A percentile compares a stretch with the other conserved stretches of the same genome.
Evolutionary conservation across 2,329 filamentous ascomycete species (phyloP).

Genomic region (Periconia sp.): DNA sequence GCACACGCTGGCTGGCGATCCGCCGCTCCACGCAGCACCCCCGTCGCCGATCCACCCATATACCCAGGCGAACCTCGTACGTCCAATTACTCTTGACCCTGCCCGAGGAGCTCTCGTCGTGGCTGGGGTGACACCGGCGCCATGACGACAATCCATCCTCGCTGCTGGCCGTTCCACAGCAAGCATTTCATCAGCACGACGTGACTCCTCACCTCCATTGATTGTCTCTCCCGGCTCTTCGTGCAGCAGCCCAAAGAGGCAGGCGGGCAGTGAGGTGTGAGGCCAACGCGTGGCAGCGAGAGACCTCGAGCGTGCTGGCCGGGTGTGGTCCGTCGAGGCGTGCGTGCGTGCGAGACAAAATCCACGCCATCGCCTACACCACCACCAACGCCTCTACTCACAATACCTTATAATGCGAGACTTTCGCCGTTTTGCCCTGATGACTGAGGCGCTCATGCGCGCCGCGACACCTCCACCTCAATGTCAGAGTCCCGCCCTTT

Average conservation of each 20-base stretch:
- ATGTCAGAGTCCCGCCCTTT: background rate
- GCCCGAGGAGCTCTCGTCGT: slow-evolving; percentile 26
- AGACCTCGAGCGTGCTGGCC: no score
- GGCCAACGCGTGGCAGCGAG: no score
- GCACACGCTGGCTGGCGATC: slow-evolving; percentile 12
- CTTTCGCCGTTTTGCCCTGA: slow-evolving; percentile 37
- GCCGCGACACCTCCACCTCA: background rate
- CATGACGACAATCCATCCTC: slow-evolving; percentile 18
- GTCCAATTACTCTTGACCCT: slow-evolving; percentile 21
- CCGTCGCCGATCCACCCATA: slow-evolving; percentile 6
- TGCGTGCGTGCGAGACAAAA: no score
- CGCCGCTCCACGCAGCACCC: slow-evolving; percentile 2
- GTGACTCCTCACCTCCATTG: no score
- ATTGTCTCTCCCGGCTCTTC: no score
- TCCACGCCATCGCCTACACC: background rate
- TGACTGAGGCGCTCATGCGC: slow-evolving; percentile 19
- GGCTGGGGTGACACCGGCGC: slow-evolving; percentile 35
- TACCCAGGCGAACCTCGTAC: slow-evolving; percentile 22
- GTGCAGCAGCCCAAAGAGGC: no score
- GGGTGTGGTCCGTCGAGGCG: no score
- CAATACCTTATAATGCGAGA: slow-evolving; percentile 29
- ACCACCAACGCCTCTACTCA: slow-evolving; percentile 3
- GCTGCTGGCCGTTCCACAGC: slow-evolving; percentile 8
- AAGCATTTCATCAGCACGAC: background rate
- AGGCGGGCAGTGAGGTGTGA: no score